Conservation (phyloP, 2,329 filamentous ascomycete species). For the Talaromyces sp. region DNA sequence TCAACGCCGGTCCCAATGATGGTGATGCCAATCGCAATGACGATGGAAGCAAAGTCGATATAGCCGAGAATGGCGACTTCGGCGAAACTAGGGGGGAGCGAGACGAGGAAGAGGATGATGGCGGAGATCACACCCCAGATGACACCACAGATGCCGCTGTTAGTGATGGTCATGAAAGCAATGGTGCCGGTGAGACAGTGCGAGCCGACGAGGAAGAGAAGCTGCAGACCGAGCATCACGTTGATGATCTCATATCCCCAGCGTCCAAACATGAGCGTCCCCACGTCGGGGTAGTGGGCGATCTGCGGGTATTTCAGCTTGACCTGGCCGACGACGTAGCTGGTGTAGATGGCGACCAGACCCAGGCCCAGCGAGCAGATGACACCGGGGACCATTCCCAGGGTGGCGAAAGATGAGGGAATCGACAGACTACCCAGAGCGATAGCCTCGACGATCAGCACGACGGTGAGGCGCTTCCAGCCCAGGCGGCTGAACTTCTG, state of each 20-base stretch:
- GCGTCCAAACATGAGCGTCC: conserved; percentile 36
- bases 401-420: conserved; percentile 40
- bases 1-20: conserved; percentile 30
- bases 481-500: conserved; percentile 26
- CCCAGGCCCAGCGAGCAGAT: conserved; percentile 37
- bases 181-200: conserved; percentile 43
- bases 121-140: conserved; percentile 40
- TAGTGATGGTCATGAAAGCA: conserved; percentile 39
- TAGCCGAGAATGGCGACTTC: conserved; percentile 35
- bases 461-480: conserved; percentile 48
- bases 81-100: conserved; percentile 31
- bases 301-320: conserved; percentile 31
- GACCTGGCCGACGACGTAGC: conserved; percentile 36
- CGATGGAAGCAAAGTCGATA: conserved; percentile 31
- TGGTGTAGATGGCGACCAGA: conserved; percentile 38
- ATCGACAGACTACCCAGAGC: conserved; percentile 44
- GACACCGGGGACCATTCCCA: conserved; percentile 44
- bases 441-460: conserved; percentile 48
- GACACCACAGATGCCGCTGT: conserved; percentile 35
- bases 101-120: conserved; percentile 28
- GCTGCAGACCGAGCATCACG: conserved; percentile 39
- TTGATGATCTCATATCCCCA: conserved; percentile 39
- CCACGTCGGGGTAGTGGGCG: conserved; percentile 41
- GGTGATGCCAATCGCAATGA: conserved; percentile 28
- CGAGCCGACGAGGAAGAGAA: conserved; percentile 40